Base-by-base conservation (phyloP, 2,329 filamentous ascomycete species). In the Massarina eburnea region DNA sequence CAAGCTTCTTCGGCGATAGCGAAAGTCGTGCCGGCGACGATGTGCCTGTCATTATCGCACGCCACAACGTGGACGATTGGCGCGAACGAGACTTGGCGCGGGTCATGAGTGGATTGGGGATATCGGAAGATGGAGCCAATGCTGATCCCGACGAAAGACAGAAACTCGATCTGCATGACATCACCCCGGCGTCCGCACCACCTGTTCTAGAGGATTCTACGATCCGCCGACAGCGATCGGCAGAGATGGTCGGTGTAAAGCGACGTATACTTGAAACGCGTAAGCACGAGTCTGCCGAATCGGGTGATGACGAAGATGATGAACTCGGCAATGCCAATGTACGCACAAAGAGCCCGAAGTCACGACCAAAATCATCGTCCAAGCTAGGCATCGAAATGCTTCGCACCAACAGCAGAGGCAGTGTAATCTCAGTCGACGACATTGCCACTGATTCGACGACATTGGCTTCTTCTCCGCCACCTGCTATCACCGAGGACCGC, bases 341-440 rank as follows among this genome's bases (percentile, higher is more conserved):
- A 48, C 76, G 73, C 50, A 72, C 70, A 49, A 76, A 73, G 71
- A 86, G 70, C 68, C 78, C 59, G 76, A 72, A 69, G 48, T 62
- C 71, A 14, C 64, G 71, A n/a, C 64, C 71, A 12, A 74, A 74
- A 41, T 71, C 73, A 2, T 70, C 69, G 43, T 96, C 91, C 0
- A 96, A 96, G 70, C 80, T 97, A 2, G 91, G 91, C 1, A 94
- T 91, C 39, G 92, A 97, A 70, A 96, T 97, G 92, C 92, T 96
- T 89, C 84, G 92, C 38, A 95, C 92, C 17, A 95, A 96, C 68
- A 96, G 90, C 63, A 87, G 92, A 59, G 92, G 95, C 39, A 96
- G 91, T 62, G 81, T 78, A 32, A 72, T 79, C 36, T 77, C 75
- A 7, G 66, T 74, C 21, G 76, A 78, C 35, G 75, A 78, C 37